Evolutionary conservation across 192 early-diverging fungal genomes (phyloP).

Genomic region (Helicostylum pulchrum): DNA sequence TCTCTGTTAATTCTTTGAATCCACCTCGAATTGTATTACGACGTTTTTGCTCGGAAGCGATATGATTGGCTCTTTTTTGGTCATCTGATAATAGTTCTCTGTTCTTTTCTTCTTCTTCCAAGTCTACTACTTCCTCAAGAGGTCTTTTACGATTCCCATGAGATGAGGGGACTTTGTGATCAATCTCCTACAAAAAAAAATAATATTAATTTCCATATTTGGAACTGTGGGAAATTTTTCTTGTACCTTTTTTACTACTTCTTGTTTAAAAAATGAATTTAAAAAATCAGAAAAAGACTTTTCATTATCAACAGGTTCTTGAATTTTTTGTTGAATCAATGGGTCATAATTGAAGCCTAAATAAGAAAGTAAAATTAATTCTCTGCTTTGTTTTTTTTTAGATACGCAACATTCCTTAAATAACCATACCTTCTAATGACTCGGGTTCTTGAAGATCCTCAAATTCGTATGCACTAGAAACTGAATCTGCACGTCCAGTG

Average conservation of each 20-base stretch:
- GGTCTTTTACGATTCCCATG: conserved; percentile 20
- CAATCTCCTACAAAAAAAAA: conserved; percentile 10
- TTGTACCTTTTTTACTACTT: conserved; percentile 26
- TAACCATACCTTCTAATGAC: conserved; percentile 24
- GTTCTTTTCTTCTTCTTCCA: conserved; percentile 18
- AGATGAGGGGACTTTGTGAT: conserved; percentile 32
- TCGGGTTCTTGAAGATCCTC: conserved; percentile 18
- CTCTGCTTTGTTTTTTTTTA: too few relatives aligned
- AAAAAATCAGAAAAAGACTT: conserved; percentile 41
- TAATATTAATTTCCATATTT: conserved; percentile 26
- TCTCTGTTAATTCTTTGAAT: conserved; percentile 84
- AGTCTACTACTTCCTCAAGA: conserved; percentile 30
- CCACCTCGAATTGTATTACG: conserved; percentile 72
- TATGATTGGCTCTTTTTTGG: conserved; percentile 72
- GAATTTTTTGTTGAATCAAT: conserved; percentile 12
- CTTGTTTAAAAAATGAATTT: conserved; percentile 39
- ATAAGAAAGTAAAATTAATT: too few relatives aligned
- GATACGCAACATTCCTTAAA: background rate
- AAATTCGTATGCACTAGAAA: conserved; percentile 8
- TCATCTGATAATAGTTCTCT: conserved; percentile 65
- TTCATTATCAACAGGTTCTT: conserved; percentile 17
- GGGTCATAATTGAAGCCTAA: conserved; percentile 24
- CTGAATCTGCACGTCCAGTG: conserved; percentile 15
- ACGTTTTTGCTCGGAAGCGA: conserved; percentile 72
- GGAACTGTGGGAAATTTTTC: conserved; percentile 8